Conservation (phyloP, 306 rosid genomes). For the Prosopis cineraria region DNA sequence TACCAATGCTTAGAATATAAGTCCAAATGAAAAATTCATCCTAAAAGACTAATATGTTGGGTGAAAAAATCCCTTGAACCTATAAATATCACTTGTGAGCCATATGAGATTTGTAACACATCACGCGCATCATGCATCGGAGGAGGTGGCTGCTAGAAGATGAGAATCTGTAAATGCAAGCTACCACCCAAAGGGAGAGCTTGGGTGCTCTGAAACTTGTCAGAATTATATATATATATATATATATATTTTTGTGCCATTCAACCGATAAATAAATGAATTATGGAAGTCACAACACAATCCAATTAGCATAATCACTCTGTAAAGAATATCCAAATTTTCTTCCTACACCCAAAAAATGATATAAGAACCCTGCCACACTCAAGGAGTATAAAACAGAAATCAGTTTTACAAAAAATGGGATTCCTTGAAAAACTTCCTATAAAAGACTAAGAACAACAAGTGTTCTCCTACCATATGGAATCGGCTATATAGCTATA, state of each 20-base stretch:
- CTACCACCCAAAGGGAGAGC: neutral
- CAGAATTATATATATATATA: too few species aligned
- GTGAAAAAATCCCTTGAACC: too few species aligned
- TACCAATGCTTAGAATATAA: too few species aligned
- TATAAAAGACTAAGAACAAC: conserved; percentile 2
- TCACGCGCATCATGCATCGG: neutral
- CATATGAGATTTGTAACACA: too few species aligned
- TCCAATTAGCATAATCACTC: neutral
- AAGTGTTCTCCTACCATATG: too few species aligned
- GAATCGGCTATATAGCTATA: too few species aligned
- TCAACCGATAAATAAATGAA: neutral
- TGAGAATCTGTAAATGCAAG: neutral
- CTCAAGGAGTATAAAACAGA: neutral
- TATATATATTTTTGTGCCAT: neutral
- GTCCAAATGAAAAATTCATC: too few species aligned
- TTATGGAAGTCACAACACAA: neutral
- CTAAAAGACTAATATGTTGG: too few species aligned
- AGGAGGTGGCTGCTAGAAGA: neutral
- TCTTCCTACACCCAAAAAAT: neutral
- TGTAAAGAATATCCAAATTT: neutral
- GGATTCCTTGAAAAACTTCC: neutral
- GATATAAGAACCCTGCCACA: neutral
- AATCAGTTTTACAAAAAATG: neutral
- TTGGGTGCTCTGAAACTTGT: neutral
- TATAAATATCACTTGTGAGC: too few species aligned